A percentile compares a stretch with the other conserved stretches of the same genome.
Conservation (phyloP, 805 yeast genomes). For the Brettanomyces bruxellensis region DNA sequence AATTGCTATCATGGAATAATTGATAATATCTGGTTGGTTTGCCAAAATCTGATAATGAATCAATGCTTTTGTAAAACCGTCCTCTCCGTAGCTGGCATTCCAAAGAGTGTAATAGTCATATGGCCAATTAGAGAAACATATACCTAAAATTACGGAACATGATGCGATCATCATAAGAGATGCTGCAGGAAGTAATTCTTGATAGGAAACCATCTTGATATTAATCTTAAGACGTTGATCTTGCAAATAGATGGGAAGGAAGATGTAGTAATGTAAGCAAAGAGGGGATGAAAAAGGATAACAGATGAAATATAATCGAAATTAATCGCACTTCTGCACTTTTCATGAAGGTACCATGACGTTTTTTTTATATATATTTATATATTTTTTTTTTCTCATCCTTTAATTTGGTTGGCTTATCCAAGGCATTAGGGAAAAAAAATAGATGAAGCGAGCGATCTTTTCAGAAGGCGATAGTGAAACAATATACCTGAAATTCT, state of each 20-base stretch:
- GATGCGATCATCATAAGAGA: slow-evolving; percentile 26
- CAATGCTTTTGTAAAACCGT: slow-evolving; percentile 52
- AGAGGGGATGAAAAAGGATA: not conserved
- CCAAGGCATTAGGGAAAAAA: no score
- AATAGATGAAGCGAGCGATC: no score
- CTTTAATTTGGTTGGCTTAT: no score
- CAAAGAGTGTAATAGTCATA: slow-evolving; percentile 75
- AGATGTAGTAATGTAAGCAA: not conserved
- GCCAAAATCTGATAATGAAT: slow-evolving; percentile 71
- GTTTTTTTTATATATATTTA: no score
- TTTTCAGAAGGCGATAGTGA: no score
- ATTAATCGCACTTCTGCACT: no score
- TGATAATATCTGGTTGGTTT: slow-evolving; percentile 47
- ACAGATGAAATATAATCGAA: no score
- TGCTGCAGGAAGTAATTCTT: slow-evolving; percentile 27
- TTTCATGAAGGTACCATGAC: no score
- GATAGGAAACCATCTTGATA: slow-evolving; percentile 15
- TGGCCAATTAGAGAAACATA: slow-evolving; percentile 67
- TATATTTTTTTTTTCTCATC: no score
- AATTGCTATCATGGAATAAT: slow-evolving; percentile 55
- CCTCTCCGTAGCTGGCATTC: slow-evolving; percentile 39
- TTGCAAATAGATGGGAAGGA: not conserved
- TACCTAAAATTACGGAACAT: slow-evolving; percentile 73
- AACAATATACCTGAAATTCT: no score
- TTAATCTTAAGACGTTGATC: no score